These are phyloP conservation scores for Colletotrichum truncatum DNA, from an alignment of 2,329 filamentous ascomycete genomes.

Conservation along the genomic window DNA sequence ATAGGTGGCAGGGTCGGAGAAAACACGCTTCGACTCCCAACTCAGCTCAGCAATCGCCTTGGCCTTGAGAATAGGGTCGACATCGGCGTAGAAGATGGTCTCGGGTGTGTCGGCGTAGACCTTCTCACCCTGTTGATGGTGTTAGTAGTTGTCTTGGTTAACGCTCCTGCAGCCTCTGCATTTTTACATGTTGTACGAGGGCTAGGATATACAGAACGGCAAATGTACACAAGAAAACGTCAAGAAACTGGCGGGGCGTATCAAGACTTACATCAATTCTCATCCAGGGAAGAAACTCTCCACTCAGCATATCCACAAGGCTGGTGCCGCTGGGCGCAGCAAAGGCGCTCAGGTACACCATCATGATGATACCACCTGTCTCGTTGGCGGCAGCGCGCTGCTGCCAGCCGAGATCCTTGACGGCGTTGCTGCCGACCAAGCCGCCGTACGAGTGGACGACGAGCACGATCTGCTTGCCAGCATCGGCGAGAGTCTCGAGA, in stretches of 20 bases:
- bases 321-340: constrained; percentile 37
- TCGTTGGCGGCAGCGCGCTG: constrained; percentile 41
- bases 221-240: neutral
- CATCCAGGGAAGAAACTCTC: constrained; percentile 38
- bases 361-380: constrained; percentile 46
- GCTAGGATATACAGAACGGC: neutral
- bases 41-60: constrained; percentile 27
- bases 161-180: too few species aligned
- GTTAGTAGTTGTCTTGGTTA: neutral
- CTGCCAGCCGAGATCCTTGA: constrained; percentile 44
- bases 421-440: constrained; percentile 46
- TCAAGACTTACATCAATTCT: constrained; percentile 31
- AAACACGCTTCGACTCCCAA: constrained; percentile 26
- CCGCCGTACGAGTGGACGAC: constrained; percentile 55
- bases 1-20: constrained; percentile 34
- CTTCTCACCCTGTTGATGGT: constrained; percentile 14
- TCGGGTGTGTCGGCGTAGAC: constrained; percentile 17
- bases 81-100: constrained; percentile 38
- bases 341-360: constrained; percentile 45
- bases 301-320: constrained; percentile 35
- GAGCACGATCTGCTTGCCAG: constrained; percentile 50
- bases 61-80: constrained; percentile 25
- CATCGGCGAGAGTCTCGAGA: constrained; percentile 40
- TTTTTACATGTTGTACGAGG: neutral
- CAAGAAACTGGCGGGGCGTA: too few species aligned